These are phyloP conservation scores for Colletotrichum somersetense DNA, from an alignment of 2,329 filamentous ascomycete genomes.

Conservation along the genomic window DNA sequence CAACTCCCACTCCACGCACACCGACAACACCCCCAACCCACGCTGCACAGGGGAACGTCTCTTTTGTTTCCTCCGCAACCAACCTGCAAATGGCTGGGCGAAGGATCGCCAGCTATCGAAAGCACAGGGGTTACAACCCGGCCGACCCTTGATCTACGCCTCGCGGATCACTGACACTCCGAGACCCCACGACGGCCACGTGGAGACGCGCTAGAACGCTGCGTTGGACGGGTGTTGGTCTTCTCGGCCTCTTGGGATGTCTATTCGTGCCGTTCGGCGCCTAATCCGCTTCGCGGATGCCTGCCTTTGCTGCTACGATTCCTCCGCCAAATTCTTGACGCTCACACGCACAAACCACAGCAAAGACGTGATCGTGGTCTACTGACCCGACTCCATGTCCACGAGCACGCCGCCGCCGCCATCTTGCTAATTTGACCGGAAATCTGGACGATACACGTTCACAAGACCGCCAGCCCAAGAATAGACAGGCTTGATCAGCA, in stretches of 20 bases:
- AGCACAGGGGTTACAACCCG: conserved; percentile 13
- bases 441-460: not conserved
- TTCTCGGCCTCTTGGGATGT: not conserved
- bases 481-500: conserved; percentile 12
- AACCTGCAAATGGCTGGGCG: not conserved
- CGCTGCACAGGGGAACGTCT: not conserved
- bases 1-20: conserved; percentile 4
- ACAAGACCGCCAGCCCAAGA: not conserved
- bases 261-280: not conserved
- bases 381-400: not conserved
- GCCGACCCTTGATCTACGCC: conserved; percentile 27
- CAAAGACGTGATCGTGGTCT: not conserved
- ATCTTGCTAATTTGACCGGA: not conserved
- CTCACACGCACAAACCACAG: not conserved
- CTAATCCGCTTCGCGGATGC: not conserved
- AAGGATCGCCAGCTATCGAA: not conserved
- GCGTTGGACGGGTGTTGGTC: not conserved
- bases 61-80: not conserved
- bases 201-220: conserved; percentile 1
- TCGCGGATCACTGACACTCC: conserved; percentile 34
- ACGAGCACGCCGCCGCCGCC: not conserved
- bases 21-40: conserved; percentile 1
- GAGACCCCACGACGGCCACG: conserved; percentile 11
- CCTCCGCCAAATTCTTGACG: not conserved
- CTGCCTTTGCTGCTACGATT: not conserved